Conservation (phyloP, 179 eudicot genomes). For the Drosera spatulata region DNA sequence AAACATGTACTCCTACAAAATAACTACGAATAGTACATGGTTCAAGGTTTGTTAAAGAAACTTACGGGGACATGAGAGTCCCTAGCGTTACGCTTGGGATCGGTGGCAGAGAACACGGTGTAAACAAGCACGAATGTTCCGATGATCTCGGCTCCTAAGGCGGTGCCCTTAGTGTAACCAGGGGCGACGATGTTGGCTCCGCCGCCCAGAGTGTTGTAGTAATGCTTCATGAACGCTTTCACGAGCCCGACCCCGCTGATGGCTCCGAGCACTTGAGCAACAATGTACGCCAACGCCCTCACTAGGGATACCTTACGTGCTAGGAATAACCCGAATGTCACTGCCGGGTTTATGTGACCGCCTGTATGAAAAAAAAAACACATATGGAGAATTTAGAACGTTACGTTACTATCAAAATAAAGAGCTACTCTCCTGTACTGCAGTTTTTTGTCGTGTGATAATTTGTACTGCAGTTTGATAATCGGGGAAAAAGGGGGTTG, state of each 20-base stretch:
- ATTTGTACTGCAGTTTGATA: too few relatives aligned
- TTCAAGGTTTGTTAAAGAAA: slow-evolving; percentile 29
- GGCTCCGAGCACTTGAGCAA: slow-evolving; percentile 49
- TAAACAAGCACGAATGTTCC: too few relatives aligned
- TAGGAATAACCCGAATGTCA: slow-evolving; percentile 40
- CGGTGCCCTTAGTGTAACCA: too few relatives aligned
- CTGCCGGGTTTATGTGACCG: slow-evolving; percentile 18
- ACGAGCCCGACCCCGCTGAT: slow-evolving; percentile 47
- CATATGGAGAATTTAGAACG: neutral
- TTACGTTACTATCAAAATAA: neutral
- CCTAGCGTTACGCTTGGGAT: too few relatives aligned
- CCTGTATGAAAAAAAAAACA: slow-evolving; percentile 13
- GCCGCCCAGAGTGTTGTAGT: too few relatives aligned
- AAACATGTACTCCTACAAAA: neutral
- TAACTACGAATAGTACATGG: neutral
- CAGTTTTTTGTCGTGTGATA: neutral
- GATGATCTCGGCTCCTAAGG: too few relatives aligned
- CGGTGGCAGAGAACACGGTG: too few relatives aligned
- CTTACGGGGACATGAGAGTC: slow-evolving; percentile 10
- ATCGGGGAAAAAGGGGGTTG: too few relatives aligned
- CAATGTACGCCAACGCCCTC: slow-evolving; percentile 37
- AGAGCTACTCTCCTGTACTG: neutral
- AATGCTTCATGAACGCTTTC: too few relatives aligned
- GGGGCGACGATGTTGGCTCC: too few relatives aligned
- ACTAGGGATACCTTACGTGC: slow-evolving; percentile 50